phyloP scores from a whole-genome alignment of 179 eudicot species.

The Monotropa hypopitys region DNA sequence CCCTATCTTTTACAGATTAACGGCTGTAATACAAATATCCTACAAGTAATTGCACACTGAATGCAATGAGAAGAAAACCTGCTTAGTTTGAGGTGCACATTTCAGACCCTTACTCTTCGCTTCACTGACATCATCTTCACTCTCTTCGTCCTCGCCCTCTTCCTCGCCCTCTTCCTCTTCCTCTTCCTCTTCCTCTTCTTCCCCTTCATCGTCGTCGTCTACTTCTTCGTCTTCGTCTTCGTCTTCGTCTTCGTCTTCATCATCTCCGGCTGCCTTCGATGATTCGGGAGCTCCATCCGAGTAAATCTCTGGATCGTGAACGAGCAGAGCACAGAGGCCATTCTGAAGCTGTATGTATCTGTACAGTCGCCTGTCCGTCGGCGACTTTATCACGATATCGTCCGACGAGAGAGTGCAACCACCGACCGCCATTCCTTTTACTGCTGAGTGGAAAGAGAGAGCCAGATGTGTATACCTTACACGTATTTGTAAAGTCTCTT shows the following conservation, averaged over 20 bases:
- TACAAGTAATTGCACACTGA: background rate
- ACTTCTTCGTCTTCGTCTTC: background rate
- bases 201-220: constrained; percentile 11
- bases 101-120: constrained; percentile 19
- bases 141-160: constrained; percentile 12
- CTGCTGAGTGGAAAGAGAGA: background rate
- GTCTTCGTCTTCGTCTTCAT: background rate
- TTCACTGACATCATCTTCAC: constrained; percentile 16
- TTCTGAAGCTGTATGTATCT: constrained; percentile 58
- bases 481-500: background rate
- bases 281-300: constrained; percentile 10
- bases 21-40: background rate
- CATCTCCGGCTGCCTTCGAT: background rate
- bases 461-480: background rate
- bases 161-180: constrained; percentile 21
- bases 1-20: background rate
- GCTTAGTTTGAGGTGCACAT: constrained; percentile 44
- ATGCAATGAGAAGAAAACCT: constrained; percentile 23
- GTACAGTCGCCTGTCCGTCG: constrained; percentile 59
- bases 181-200: constrained; percentile 10
- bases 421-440: constrained; percentile 24
- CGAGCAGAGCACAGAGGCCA: constrained; percentile 71
- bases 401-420: constrained; percentile 43
- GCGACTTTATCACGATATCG: constrained; percentile 54
- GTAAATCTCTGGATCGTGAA: constrained; percentile 80